Evolutionary conservation across 306 rosid species (phyloP).

Genomic region (Purshia tridentata): DNA sequence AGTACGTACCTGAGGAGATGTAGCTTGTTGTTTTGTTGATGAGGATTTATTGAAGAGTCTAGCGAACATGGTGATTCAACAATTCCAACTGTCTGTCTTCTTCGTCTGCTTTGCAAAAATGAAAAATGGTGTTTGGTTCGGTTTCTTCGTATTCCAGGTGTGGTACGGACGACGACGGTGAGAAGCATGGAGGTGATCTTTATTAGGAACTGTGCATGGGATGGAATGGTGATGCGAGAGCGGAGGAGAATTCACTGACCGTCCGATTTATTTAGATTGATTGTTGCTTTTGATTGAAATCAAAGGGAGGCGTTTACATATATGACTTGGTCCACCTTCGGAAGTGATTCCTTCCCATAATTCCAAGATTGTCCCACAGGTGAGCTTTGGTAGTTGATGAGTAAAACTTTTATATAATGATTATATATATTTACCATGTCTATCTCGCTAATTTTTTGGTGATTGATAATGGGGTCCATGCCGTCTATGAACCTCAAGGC

Average conservation of each 20-base stretch:
- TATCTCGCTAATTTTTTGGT: no score
- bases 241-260: slow-evolving; percentile 17
- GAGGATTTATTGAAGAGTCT: slow-evolving; percentile 47
- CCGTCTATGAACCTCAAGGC: no score
- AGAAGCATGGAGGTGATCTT: slow-evolving; percentile 20
- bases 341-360: no score
- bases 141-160: slow-evolving; percentile 28
- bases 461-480: no score
- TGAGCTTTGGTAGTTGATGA: no score
- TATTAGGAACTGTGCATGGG: not conserved
- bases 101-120: not conserved
- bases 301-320: not conserved
- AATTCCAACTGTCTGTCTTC: slow-evolving; percentile 9
- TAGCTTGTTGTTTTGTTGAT: slow-evolving; percentile 16
- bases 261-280: slow-evolving; percentile 3
- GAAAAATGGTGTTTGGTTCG: not conserved
- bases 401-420: no score
- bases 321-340: not conserved
- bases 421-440: no score
- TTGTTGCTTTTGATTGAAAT: not conserved
- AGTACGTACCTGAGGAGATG: slow-evolving; percentile 39
- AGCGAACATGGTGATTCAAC: slow-evolving; percentile 55
- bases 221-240: slow-evolving; percentile 35
- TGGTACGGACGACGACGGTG: slow-evolving; percentile 32
- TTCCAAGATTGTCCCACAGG: no score